These are phyloP conservation scores for Rubroshorea leprosula DNA, from an alignment of 345 rosid genomes.

Conservation along the genomic window DNA sequence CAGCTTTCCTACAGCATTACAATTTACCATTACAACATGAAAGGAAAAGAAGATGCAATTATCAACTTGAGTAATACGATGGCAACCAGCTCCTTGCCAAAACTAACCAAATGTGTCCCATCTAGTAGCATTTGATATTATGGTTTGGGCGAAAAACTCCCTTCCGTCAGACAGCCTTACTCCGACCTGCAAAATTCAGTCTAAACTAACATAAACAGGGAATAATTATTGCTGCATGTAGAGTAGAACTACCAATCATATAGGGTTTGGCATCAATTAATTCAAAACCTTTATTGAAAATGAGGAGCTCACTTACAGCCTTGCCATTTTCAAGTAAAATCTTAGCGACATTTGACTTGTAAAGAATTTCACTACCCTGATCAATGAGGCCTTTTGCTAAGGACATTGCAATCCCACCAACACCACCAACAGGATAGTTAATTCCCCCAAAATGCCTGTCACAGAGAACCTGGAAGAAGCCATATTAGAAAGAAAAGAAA, in stretches of 20 bases:
- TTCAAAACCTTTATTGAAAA: background rate
- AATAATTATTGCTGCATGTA: conserved; percentile 1
- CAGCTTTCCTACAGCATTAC: conserved; percentile 55
- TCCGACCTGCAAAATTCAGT: conserved; percentile 54
- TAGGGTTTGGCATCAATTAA: conserved; percentile 6
- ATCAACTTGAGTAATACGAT: background rate
- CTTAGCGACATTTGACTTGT: conserved; percentile 73
- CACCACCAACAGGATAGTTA: conserved; percentile 92
- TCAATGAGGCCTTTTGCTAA: conserved; percentile 73
- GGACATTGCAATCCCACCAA: conserved; percentile 86
- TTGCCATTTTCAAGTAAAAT: conserved; percentile 70
- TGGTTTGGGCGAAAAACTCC: conserved; percentile 60
- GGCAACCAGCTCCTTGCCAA: conserved; percentile 1
- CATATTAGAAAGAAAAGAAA: conserved; percentile 8
- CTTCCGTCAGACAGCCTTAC: conserved; percentile 86
- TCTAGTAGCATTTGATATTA: conserved; percentile 94
- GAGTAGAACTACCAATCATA: conserved; percentile 3
- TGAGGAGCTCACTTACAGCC: conserved; percentile 56
- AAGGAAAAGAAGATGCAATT: background rate
- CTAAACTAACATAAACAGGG: conserved; percentile 10
- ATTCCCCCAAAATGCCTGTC: conserved; percentile 98
- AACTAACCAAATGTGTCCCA: conserved; percentile 98
- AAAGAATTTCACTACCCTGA: conserved; percentile 76
- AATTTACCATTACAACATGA: background rate
- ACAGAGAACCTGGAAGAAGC: conserved; percentile 67